Evolutionary conservation across 352 stramenopile genomes (phyloP).

Genomic region (Globisporangium lucens): DNA sequence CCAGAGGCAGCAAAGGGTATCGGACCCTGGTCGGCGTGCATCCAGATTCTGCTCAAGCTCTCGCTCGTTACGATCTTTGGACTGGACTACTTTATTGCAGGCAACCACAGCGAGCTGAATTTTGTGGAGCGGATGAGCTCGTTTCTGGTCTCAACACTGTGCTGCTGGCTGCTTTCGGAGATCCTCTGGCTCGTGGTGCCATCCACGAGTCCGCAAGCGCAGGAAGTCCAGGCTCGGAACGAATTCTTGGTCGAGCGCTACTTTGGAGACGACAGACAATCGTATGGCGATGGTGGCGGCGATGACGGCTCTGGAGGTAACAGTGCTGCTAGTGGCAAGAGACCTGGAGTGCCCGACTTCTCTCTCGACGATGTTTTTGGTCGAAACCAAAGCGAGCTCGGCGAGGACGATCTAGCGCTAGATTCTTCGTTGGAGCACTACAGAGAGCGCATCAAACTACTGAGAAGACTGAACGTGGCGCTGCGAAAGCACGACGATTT

Average conservation of each 20-base stretch:
- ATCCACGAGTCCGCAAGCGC: constrained; percentile 17
- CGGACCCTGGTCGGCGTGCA: constrained; percentile 32
- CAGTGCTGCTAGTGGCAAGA: neutral
- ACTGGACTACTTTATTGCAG: constrained; percentile 30
- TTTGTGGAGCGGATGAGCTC: constrained; percentile 33
- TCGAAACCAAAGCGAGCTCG: neutral
- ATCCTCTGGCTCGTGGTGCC: constrained; percentile 38
- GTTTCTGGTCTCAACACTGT: constrained; percentile 30
- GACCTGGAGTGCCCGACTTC: neutral
- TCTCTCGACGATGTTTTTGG: neutral
- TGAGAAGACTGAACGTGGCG: constrained; percentile 35
- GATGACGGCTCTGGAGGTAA: neutral
- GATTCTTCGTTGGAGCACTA: constrained; percentile 24
- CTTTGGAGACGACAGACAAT: constrained; percentile 27
- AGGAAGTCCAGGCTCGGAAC: constrained; percentile 32
- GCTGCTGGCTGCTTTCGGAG: constrained; percentile 31
- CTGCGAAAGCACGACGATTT: constrained; percentile 26
- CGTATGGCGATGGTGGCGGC: constrained; percentile 1
- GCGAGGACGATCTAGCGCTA: neutral
- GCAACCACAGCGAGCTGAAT: constrained; percentile 23
- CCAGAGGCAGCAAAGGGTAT: constrained; percentile 27
- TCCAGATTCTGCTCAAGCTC: constrained; percentile 31
- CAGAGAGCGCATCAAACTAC: constrained; percentile 31
- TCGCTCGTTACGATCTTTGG: constrained; percentile 27
- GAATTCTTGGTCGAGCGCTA: constrained; percentile 46